Percentiles rank a stretch among this genome's conserved stretches.
Conservation (phyloP, 1,284 basidiomycete genomes). For the Testicularia cyperi region DNA sequence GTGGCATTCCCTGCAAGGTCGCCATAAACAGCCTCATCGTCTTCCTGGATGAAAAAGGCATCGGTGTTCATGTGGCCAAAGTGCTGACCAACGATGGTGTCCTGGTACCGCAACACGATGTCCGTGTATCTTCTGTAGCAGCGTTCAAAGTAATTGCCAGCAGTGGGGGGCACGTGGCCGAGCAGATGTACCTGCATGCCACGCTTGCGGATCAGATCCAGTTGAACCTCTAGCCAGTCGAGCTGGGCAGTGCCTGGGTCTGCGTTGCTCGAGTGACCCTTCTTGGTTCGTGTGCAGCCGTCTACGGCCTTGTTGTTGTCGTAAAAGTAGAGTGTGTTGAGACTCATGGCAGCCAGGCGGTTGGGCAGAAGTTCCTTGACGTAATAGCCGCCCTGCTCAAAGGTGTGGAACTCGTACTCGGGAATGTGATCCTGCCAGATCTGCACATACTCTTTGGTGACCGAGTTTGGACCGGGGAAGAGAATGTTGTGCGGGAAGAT, state of each 20-base stretch:
- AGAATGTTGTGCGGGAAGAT: slow-evolving; percentile 61
- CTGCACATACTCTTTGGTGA: slow-evolving; percentile 70
- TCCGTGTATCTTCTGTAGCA: slow-evolving; percentile 80
- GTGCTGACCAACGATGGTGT: slow-evolving; percentile 84
- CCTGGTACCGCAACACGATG: slow-evolving; percentile 78
- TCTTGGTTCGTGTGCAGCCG: slow-evolving; percentile 54
- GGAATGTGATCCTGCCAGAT: slow-evolving; percentile 85
- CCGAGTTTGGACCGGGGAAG: slow-evolving; percentile 72
- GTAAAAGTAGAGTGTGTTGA: slow-evolving; percentile 92
- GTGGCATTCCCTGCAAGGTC: neutral
- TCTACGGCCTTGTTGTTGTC: slow-evolving; percentile 79
- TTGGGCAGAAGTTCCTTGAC: slow-evolving; percentile 78
- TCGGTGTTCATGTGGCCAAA: slow-evolving; percentile 70
- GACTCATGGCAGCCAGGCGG: slow-evolving; percentile 74
- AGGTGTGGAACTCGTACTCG: slow-evolving; percentile 70
- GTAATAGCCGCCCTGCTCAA: slow-evolving; percentile 72
- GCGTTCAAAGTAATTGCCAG: slow-evolving; percentile 78
- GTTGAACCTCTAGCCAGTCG: slow-evolving; percentile 87
- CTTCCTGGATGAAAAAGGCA: slow-evolving; percentile 55
- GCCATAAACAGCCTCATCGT: slow-evolving; percentile 25
- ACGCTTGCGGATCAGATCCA: slow-evolving; percentile 71
- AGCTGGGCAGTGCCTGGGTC: slow-evolving; percentile 52
- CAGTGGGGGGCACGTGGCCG: slow-evolving; percentile 71
- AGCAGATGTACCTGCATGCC: slow-evolving; percentile 73
- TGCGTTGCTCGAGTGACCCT: slow-evolving; percentile 6